Base-by-base conservation (phyloP, 495 filamentous ascomycete species). In the Parmelia sp. region DNA sequence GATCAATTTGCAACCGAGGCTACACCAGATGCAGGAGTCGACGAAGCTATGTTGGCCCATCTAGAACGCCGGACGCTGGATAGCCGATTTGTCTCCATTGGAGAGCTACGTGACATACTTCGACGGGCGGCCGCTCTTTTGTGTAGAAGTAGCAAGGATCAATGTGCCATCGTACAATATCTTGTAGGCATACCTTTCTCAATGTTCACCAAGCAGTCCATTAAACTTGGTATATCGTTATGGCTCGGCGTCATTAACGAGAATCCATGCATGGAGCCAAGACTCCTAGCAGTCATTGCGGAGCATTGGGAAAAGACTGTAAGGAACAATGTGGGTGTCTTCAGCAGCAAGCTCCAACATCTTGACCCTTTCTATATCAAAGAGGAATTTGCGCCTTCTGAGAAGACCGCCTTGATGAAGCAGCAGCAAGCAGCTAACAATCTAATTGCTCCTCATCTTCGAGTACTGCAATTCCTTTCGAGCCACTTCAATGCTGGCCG, bases 221-320 rank as follows among this genome's bases (percentile, higher is more conserved):
- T 99, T 72, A 95, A 96, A 69, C 85, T 96, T 12, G 95, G 95
- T 23, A 87, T 97, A 37, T 96, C 92, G 23, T 82, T 97, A 12
- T 99, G 95, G 95, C 83, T 96, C 51, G 91, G 92, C 35, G 88
- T 97, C 10, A 97, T 97, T 68, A 92, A 97, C 71, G 95, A 97
- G 71, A 97, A 96, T 70, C 92, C 93, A 21, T 82, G 80, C 56
- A 84, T 96, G 76, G 90, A 96, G 71, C 79, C 92, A 2, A 86
- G 89, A 55, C 83, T 99, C 57, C 72, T 97, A 29, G 83, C 83
- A 53, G 90, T 95, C 70, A 87, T 97, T 65, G 87, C 88, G 5
- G 86, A 89, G 69, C 85, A 89, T 57, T 99, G 94, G 91, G 92
- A 97, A 71, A 75, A 78, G 57, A 92, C 86, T 39, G 83, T 96